These are phyloP conservation scores for Starmerella ratchasimensis DNA, from an alignment of 805 yeast genomes.

Conservation along the genomic window DNA sequence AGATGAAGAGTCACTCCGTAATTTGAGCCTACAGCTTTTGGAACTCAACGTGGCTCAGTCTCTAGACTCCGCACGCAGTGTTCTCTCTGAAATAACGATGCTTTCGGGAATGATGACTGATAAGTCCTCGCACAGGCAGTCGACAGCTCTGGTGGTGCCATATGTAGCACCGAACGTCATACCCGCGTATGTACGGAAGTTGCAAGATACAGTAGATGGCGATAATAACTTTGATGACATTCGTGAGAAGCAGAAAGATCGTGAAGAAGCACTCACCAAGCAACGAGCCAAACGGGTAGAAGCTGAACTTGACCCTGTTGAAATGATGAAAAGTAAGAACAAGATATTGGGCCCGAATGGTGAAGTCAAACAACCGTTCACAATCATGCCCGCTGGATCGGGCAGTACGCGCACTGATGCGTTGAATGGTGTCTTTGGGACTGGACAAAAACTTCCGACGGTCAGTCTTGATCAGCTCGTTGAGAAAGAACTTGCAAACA, in stretches of 20 bases:
- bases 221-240: background rate
- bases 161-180: too few species aligned
- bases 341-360: constrained; percentile 43
- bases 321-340: too few species aligned
- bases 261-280: too few species aligned
- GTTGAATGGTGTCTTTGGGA: constrained; percentile 60
- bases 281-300: too few species aligned
- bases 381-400: constrained; percentile 30
- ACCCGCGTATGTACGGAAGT: too few species aligned
- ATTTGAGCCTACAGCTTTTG: constrained; percentile 6
- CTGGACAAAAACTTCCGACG: constrained; percentile 86
- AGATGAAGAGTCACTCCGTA: constrained; percentile 9
- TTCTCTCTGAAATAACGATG: background rate
- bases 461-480: constrained; percentile 88
- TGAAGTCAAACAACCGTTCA: constrained; percentile 71
- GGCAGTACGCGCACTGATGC: constrained; percentile 35
- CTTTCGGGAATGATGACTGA: constrained; percentile 1
- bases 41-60: constrained; percentile 2
- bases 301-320: too few species aligned
- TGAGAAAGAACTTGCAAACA: constrained; percentile 72
- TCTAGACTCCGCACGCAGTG: background rate
- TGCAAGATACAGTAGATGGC: background rate
- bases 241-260: background rate
- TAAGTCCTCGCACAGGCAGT: too few species aligned
- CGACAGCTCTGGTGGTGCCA: too few species aligned